Base-by-base conservation (phyloP, 2,329 filamentous ascomycete species). In the Verticillium nonalfalfae region DNA sequence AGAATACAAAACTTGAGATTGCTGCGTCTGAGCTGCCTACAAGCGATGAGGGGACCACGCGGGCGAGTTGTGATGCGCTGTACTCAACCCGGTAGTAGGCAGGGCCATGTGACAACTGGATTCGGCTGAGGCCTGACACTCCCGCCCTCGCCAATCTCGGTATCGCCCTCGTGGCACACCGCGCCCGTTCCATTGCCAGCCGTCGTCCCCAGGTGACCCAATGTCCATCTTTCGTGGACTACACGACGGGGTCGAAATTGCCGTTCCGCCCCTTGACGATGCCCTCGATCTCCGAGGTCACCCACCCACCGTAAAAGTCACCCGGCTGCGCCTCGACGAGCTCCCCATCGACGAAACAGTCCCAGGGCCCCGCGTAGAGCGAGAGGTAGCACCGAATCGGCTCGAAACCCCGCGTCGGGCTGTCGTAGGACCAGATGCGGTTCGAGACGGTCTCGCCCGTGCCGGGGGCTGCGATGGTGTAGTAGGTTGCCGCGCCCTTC, bases 251-350 rank as follows among this genome's bases (percentile, higher is more conserved):
- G 59, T 79, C 73, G 56, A 70, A 69, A 54, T 77, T 78, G 5
- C 77, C 78, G 60, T 72, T 71, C 55, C 69, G 69, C 13, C 75
- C 77, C 70, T 80, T 79, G 62, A 79, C 74, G 56, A 79, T 77
- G 35, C 83, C 81, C 65, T 82, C 80, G 63, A 87, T 78, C 61
- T 88, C 84, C 63, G 78, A 80, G 57, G 84, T 87, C 63, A 85
- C 81, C 85, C 85, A 88, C 2, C 85, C 85, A 31, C 85, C 85
- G 71, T 87, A 87, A 65, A 86, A 87, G 66, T 87, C 84, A 7
- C 83, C 83, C 15, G 82, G 83, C 73, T 87, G 84, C 45, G 83
- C 75, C 70, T 81, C 75, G 21, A 86, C 85, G 67, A 77, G 77
- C 70, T 87, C 84, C 10, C 83, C 83, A 69, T 87, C 84, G 4